Evolutionary conservation across 2,329 filamentous ascomycete genomes (phyloP).

Genomic region (Sclerotinia minor): DNA sequence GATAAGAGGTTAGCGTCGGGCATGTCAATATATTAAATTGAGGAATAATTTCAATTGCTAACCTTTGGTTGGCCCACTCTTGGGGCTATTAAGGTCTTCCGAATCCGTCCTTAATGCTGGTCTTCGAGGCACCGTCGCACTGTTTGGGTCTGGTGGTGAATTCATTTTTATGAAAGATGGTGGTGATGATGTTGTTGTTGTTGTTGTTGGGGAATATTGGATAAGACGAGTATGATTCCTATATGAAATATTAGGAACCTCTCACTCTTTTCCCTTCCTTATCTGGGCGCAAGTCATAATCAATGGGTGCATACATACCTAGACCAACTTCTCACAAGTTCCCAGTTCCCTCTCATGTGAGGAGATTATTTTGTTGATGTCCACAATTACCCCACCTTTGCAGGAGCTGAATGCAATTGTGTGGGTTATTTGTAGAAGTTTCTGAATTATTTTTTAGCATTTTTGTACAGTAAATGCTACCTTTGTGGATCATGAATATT

Average conservation of each 20-base stretch:
- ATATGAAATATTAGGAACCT: neutral
- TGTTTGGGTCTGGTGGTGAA: conserved; percentile 16
- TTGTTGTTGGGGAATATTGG: neutral
- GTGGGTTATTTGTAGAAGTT: neutral
- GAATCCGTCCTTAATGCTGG: conserved; percentile 22
- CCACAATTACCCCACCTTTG: neutral
- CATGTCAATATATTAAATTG: conserved; percentile 7
- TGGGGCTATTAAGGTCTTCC: conserved; percentile 32
- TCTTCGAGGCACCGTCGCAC: conserved; percentile 16
- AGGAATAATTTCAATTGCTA: conserved; percentile 24
- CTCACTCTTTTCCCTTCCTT: neutral
- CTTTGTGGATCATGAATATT: neutral
- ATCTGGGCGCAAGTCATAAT: neutral
- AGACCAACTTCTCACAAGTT: neutral
- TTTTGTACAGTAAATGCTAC: neutral
- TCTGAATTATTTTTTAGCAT: neutral
- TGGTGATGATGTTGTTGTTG: conserved; percentile 7
- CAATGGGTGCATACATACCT: neutral
- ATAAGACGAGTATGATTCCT: neutral
- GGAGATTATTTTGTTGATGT: neutral
- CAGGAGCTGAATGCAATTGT: conserved; percentile 4
- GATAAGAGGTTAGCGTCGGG: conserved; percentile 13
- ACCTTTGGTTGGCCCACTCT: conserved; percentile 38
- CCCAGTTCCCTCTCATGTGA: neutral
- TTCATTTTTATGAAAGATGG: conserved; percentile 17